Evolutionary conservation across 495 filamentous ascomycete genomes (phyloP).

Genomic region (Talaromyces adpressus): DNA sequence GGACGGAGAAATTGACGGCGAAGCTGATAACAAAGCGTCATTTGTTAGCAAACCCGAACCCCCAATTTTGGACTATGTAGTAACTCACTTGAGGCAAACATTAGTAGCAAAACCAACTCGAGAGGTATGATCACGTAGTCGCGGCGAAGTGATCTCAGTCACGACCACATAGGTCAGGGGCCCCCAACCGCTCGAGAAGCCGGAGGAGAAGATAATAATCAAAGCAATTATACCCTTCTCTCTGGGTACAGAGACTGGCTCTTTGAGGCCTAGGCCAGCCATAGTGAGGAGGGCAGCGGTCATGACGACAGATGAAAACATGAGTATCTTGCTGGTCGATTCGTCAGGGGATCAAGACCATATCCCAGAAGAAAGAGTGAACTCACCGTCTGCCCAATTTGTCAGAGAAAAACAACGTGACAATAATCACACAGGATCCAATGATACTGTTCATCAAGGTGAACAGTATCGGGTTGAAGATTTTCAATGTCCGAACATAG

Average conservation of each 20-base stretch:
- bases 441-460: slow-evolving; percentile 7
- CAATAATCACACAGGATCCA: neutral
- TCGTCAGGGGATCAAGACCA: neutral
- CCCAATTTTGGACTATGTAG: too few relatives aligned
- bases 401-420: neutral
- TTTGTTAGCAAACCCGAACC: neutral
- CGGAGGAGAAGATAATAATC: neutral
- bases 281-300: slow-evolving; percentile 10
- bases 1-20: slow-evolving; percentile 13
- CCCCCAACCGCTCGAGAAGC: neutral
- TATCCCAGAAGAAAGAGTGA: neutral
- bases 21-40: slow-evolving; percentile 16
- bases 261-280: slow-evolving; percentile 11
- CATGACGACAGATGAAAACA: slow-evolving; percentile 9
- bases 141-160: slow-evolving; percentile 14
- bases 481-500: slow-evolving; percentile 15
- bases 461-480: slow-evolving; percentile 16
- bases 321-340: neutral
- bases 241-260: neutral
- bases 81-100: neutral
- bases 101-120: neutral
- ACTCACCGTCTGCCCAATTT: neutral
- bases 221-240: neutral
- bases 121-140: slow-evolving; percentile 3
- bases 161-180: neutral